phyloP scores from a whole-genome alignment of 2,329 filamentous ascomycete species.

The Xylaria sp. region DNA sequence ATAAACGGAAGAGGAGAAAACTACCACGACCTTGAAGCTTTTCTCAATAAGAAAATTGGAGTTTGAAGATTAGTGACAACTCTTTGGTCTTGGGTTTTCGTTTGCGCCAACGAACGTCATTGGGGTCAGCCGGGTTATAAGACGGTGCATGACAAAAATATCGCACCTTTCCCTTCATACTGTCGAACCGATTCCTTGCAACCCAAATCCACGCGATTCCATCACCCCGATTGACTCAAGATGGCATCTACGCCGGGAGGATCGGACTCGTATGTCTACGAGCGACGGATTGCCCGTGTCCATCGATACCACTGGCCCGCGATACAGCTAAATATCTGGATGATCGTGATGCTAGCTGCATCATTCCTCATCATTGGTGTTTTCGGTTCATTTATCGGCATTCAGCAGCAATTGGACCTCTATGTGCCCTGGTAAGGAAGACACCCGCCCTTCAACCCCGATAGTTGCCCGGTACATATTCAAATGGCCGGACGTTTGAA shows the following conservation, averaged over 20 bases:
- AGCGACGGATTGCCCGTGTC: constrained; percentile 57
- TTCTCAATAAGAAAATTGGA: background rate
- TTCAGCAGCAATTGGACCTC: constrained; percentile 65
- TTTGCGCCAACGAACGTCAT: background rate
- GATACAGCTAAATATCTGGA: constrained; percentile 73
- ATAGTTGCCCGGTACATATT: background rate
- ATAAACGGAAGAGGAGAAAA: background rate
- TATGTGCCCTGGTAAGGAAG: constrained; percentile 67
- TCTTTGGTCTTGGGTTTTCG: background rate
- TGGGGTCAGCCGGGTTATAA: background rate
- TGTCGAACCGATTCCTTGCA: background rate
- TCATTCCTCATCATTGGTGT: constrained; percentile 69
- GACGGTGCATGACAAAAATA: background rate
- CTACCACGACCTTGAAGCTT: background rate
- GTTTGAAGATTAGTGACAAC: background rate
- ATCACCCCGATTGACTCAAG: constrained; percentile 5
- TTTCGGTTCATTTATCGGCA: constrained; percentile 67
- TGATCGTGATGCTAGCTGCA: constrained; percentile 71
- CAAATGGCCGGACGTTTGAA: background rate
- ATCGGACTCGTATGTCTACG: constrained; percentile 55
- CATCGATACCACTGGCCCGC: constrained; percentile 75
- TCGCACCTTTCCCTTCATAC: background rate
- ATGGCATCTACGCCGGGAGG: constrained; percentile 53
- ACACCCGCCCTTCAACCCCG: background rate
- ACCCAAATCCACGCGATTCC: background rate